Evolutionary conservation across 495 filamentous ascomycete genomes (phyloP).

Genomic region (Aspergillus bridgeri): DNA sequence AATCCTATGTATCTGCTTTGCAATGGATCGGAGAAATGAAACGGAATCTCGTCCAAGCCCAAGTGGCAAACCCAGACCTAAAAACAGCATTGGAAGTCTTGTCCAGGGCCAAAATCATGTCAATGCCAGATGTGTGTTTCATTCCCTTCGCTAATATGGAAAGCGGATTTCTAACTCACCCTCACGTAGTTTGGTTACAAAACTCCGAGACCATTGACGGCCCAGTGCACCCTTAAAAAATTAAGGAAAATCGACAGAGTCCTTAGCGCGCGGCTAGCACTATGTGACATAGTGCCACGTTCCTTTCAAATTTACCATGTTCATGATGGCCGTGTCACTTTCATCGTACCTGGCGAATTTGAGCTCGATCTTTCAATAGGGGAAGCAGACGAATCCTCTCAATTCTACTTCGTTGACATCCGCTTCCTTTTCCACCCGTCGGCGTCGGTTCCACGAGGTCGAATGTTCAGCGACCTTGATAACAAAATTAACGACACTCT

Average conservation of each 20-base stretch:
- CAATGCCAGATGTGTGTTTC: conserved; percentile 69
- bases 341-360: conserved; percentile 77
- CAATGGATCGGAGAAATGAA: conserved; percentile 66
- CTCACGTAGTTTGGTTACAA: conserved; percentile 65
- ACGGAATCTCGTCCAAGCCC: conserved; percentile 55
- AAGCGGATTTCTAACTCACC: conserved; percentile 23
- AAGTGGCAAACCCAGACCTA: conserved; percentile 84
- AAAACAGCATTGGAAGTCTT: conserved; percentile 84
- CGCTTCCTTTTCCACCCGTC: conserved; percentile 76
- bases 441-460: conserved; percentile 53
- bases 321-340: conserved; percentile 77
- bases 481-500: conserved; percentile 65
- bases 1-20: conserved; percentile 53
- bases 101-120: conserved; percentile 65
- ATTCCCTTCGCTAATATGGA: conserved; percentile 1
- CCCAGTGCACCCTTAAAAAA: conserved; percentile 61
- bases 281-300: conserved; percentile 70
- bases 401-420: conserved; percentile 91
- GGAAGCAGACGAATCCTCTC: conserved; percentile 71
- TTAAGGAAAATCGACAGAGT: conserved; percentile 78
- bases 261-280: conserved; percentile 71
- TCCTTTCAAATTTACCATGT: conserved; percentile 72
- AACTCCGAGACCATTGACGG: conserved; percentile 64
- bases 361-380: conserved; percentile 88
- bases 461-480: conserved; percentile 63